Evolutionary conservation across 768 basidiomycete genomes (phyloP).

Genomic region (Leccinum aurantiacum): DNA sequence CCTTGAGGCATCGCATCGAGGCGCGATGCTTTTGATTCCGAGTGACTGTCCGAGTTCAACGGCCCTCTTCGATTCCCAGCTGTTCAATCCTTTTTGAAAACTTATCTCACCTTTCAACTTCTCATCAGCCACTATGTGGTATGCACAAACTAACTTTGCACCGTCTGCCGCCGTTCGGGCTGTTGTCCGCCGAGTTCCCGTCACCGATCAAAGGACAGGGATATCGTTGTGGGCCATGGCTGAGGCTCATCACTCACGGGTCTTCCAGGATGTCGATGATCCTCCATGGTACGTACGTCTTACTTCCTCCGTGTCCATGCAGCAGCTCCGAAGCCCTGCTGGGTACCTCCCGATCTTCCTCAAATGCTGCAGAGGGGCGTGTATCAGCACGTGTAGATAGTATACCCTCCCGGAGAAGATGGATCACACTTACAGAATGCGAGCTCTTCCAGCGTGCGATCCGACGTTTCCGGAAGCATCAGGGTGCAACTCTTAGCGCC

Average conservation of each 20-base stretch:
- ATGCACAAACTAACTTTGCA: background rate
- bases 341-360: background rate
- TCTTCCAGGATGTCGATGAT: background rate
- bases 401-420: background rate
- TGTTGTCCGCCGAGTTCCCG: background rate
- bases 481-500: background rate
- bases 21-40: background rate
- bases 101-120: background rate
- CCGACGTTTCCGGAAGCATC: background rate
- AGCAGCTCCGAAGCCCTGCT: background rate
- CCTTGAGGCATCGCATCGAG: background rate
- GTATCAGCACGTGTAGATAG: background rate
- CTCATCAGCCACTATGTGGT: background rate
- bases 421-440: background rate
- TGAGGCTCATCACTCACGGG: background rate
- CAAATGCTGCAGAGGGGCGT: background rate
- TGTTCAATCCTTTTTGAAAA: background rate
- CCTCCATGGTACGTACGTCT: background rate
- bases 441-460: background rate
- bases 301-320: background rate
- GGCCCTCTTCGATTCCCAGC: background rate
- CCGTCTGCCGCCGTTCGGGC: background rate
- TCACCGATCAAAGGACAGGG: background rate
- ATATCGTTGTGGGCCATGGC: background rate
- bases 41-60: background rate